phyloP scores from a whole-genome alignment of 2,329 filamentous ascomycete species.

The Karstenula rhodostoma region DNA sequence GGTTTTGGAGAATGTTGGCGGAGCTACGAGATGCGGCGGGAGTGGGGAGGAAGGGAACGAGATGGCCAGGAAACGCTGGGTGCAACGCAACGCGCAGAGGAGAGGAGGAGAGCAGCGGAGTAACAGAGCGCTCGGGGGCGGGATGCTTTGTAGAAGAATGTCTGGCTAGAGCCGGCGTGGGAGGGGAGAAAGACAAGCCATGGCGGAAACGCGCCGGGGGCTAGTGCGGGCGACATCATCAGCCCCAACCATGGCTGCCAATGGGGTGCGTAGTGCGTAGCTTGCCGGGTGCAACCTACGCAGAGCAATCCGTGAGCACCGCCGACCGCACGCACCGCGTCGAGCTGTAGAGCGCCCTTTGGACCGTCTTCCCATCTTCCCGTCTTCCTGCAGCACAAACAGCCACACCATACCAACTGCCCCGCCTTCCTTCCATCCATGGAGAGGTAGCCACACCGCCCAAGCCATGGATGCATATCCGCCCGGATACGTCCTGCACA shows the following conservation, averaged over 20 bases:
- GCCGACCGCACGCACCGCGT: not conserved
- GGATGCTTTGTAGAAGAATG: not conserved
- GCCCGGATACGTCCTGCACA: slow-evolving; percentile 81
- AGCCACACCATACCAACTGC: slow-evolving; percentile 2
- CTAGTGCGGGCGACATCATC: slow-evolving; percentile 5
- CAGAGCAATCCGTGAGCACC: not conserved
- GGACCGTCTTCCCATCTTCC: no score
- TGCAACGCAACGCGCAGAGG: not conserved
- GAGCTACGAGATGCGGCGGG: not conserved
- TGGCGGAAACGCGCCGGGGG: not conserved
- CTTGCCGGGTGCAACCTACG: not conserved
- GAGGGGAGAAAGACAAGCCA: not conserved
- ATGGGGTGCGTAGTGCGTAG: not conserved
- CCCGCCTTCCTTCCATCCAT: slow-evolving; percentile 35
- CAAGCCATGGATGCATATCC: slow-evolving; percentile 79
- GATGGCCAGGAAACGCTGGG: not conserved
- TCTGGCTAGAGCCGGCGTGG: not conserved
- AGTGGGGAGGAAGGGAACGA: not conserved
- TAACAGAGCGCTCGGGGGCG: not conserved
- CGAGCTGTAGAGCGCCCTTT: not conserved
- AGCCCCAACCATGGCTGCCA: not conserved
- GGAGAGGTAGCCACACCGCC: slow-evolving; percentile 35
- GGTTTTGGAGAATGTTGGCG: slow-evolving; percentile 23
- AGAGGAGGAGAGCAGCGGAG: not conserved
- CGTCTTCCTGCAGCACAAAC: not conserved